phyloP scores from a whole-genome alignment of 192 early-diverging fungal genomes.

The Coemansia javaensis region DNA sequence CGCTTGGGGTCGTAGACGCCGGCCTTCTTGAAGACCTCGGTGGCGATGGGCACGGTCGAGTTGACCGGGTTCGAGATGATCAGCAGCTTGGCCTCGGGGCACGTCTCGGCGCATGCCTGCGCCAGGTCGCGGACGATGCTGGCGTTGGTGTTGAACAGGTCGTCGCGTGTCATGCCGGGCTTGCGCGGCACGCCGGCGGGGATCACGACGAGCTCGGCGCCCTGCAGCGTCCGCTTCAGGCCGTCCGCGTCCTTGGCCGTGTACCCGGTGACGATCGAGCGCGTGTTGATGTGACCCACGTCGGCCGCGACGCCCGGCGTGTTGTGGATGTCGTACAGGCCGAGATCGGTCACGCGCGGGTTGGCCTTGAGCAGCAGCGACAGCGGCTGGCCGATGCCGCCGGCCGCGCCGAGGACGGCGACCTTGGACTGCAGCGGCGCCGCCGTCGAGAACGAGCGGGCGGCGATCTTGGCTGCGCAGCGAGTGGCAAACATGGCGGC shows the following conservation, averaged over 20 bases:
- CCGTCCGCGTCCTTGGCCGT: constrained; percentile 63
- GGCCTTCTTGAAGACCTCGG: constrained; percentile 83
- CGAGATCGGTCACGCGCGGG: constrained; percentile 74
- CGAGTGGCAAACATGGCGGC: constrained; percentile 52
- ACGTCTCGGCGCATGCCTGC: constrained; percentile 66
- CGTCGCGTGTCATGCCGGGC: constrained; percentile 99
- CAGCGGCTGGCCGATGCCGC: constrained; percentile 97
- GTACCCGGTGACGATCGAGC: constrained; percentile 73
- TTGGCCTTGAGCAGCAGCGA: constrained; percentile 93
- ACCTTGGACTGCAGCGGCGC: constrained; percentile 53
- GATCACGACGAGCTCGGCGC: constrained; percentile 84
- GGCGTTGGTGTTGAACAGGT: constrained; percentile 97
- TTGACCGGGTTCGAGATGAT: constrained; percentile 96
- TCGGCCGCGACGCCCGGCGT: constrained; percentile 96
- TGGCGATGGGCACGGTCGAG: constrained; percentile 93
- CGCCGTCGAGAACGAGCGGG: constrained; percentile 52
- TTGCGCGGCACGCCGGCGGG: constrained; percentile 98
- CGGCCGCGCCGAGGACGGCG: constrained; percentile 72
- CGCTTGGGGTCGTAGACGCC: constrained; percentile 79
- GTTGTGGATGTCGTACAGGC: constrained; percentile 94
- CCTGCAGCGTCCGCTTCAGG: constrained; percentile 70
- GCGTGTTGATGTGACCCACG: constrained; percentile 87
- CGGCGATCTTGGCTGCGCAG: constrained; percentile 36
- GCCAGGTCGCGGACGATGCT: constrained; percentile 81
- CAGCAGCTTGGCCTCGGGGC: constrained; percentile 81